Evolutionary conservation across 2,329 filamentous ascomycete species (phyloP).

Genomic region (Calonectria henricotiae): DNA sequence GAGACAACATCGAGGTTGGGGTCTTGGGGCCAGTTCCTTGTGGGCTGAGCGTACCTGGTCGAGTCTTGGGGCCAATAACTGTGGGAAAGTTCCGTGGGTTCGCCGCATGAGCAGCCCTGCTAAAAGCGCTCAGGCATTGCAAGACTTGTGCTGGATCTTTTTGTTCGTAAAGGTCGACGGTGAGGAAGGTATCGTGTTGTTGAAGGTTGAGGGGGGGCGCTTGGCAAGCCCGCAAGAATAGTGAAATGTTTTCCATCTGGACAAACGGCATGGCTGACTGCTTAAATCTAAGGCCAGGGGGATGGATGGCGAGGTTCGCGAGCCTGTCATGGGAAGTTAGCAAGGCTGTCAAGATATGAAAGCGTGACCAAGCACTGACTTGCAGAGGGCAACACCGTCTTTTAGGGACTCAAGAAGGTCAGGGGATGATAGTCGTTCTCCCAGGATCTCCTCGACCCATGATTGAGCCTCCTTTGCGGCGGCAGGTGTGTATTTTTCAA

Average conservation of each 20-base stretch:
- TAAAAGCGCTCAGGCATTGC: constrained; percentile 94
- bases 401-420: constrained; percentile 91
- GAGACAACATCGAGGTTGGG: constrained; percentile 66
- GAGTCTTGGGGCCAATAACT: constrained; percentile 81
- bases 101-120: constrained; percentile 83
- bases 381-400: constrained; percentile 94
- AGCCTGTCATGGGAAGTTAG: constrained; percentile 71
- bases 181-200: constrained; percentile 96
- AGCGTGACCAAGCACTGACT: constrained; percentile 68
- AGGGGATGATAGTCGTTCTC: constrained; percentile 78
- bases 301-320: constrained; percentile 83
- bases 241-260: constrained; percentile 99
- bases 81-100: constrained; percentile 83
- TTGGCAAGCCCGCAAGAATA: constrained; percentile 93
- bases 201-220: constrained; percentile 87
- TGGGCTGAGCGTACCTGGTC: constrained; percentile 75
- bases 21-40: constrained; percentile 74
- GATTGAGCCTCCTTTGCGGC: constrained; percentile 87
- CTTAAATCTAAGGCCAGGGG: constrained; percentile 90
- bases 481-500: constrained; percentile 92
- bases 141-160: constrained; percentile 98
- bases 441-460: constrained; percentile 90
- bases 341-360: background rate
- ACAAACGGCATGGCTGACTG: constrained; percentile 96
- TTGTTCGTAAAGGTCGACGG: constrained; percentile 94